Evolutionary conservation across 805 yeast species (phyloP).

Genomic region (Lipomyces orientalis): DNA sequence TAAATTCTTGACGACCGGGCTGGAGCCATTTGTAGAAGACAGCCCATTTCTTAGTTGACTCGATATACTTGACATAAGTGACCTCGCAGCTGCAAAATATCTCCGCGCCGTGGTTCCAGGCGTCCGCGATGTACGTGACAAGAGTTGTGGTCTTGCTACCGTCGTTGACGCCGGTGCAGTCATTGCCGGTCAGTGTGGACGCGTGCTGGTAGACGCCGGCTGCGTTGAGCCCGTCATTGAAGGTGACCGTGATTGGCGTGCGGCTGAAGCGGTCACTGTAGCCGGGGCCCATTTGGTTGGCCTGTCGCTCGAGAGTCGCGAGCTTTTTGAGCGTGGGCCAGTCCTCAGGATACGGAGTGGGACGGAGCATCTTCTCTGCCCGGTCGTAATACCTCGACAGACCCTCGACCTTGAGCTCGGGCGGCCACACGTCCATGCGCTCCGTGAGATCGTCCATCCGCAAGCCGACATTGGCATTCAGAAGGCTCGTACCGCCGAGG

Average conservation of each 20-base stretch:
- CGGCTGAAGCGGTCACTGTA: neutral
- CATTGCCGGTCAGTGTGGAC: neutral
- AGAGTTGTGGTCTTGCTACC: neutral
- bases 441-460: neutral
- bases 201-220: neutral
- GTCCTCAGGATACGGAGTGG: neutral
- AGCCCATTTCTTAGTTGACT: neutral
- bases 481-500: neutral
- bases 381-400: neutral
- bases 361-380: neutral
- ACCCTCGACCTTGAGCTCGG: neutral
- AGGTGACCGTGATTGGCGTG: neutral
- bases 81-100: neutral
- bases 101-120: neutral
- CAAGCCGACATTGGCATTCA: neutral
- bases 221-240: neutral
- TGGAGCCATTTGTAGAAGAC: neutral
- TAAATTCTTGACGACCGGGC: neutral
- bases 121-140: neutral
- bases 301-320: neutral
- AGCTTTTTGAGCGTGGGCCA: neutral
- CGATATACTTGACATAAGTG: neutral
- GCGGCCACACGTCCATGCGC: neutral
- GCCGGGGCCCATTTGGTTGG: neutral
- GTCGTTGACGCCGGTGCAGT: conserved; percentile 1